Base-by-base conservation (phyloP, 257 asterid genomes). In the Penstemon eatonii region DNA sequence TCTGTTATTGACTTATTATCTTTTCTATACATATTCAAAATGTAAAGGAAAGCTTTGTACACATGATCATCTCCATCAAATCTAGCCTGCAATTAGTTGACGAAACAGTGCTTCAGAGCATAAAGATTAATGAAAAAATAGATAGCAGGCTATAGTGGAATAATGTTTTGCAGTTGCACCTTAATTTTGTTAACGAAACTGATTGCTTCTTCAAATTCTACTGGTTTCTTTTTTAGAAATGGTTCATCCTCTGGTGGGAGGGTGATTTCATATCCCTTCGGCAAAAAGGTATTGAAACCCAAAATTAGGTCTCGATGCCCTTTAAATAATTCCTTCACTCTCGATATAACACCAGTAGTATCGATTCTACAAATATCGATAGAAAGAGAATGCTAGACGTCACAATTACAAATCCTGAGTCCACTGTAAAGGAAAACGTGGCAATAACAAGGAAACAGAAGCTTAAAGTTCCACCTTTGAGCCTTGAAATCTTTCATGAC, bases 401-500 rank as follows among this genome's bases (percentile, higher is more conserved):
- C 42, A 60, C 54, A 37, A 36, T 18, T 50, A 59, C 25, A 15
- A 66, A 56, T 56, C 36, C 65, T 40, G 56, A 67, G 58, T 18
- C 42, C 57, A 70, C 47, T 40, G 58, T 38, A 47, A 61, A 60
- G 44, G 37, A 38, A 44, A 66, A 69, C 40, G 65, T 45, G 47
- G 68, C 41, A 41, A 8, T 36, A 60, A 64, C 47, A 75, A 68
- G 46, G 3, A 47, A 42, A 64, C 67, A 38, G 37, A 45, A 49
- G 43, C 18, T 8, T 10, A 60, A 65, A 39, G 5, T 68, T 56
- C 38, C 60, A 91, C 99, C 96, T 91, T 79, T 89, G 96, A 56
- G 89, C 82, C 85, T 87, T 89, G 73, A 91, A 95, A 81, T 89
- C 92, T 83, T 89, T 91, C 99, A 95, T 95, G 74, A 95, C 89